These are phyloP conservation scores for Entamoeba dispar DNA, from an alignment of 208 protist genomes.

Conservation along the genomic window DNA sequence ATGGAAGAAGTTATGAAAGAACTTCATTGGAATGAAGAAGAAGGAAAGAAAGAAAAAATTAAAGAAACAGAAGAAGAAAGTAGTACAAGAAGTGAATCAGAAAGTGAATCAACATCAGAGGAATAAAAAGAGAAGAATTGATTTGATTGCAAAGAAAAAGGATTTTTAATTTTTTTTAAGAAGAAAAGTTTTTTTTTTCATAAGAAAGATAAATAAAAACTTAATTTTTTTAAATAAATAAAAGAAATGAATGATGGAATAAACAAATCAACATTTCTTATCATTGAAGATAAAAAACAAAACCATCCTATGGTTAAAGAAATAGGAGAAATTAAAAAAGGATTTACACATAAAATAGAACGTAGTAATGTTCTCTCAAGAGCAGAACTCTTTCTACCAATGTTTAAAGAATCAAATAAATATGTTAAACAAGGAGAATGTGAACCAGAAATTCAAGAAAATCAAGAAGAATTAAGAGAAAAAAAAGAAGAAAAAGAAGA, in stretches of 20 bases:
- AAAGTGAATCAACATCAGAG: not conserved
- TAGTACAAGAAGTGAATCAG: not conserved
- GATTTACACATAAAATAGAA: not conserved
- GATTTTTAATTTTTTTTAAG: too few species aligned
- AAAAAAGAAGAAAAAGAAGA: not conserved
- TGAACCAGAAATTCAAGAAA: not conserved
- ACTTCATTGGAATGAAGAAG: not conserved
- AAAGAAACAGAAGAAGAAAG: not conserved
- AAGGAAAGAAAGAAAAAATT: constrained; percentile 1
- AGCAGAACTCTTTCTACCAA: not conserved
- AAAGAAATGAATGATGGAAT: not conserved
- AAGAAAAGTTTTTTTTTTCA: not conserved
- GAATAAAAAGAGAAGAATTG: not conserved
- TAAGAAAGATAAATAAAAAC: not conserved
- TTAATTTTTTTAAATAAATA: too few species aligned
- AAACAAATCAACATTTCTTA: not conserved
- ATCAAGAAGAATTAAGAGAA: not conserved
- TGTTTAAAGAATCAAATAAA: not conserved
- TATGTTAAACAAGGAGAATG: not conserved
- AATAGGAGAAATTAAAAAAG: not conserved
- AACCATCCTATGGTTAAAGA: not conserved
- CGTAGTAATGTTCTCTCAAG: not conserved
- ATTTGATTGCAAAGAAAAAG: not conserved
- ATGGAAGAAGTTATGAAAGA: not conserved
- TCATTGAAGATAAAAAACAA: not conserved